Evolutionary conservation across 768 basidiomycete species (phyloP), one percentile per base, ranked within the genome.

Genomic region (Cyclocybe cylindracea): DNA sequence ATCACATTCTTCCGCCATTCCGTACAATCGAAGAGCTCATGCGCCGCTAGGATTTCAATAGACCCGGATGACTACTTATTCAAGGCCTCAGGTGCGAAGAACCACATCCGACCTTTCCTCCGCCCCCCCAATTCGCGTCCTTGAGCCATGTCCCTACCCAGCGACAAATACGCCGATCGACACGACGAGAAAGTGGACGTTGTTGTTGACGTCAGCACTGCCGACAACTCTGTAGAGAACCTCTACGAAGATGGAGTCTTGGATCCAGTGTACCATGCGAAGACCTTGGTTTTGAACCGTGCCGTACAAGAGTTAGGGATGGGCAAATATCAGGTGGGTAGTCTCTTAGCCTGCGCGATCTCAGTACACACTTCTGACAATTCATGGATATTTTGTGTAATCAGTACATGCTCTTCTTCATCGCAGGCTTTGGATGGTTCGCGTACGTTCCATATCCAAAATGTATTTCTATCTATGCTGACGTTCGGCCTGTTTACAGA

Each of bases 401-500:
- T 14, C 52, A 87, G 85, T 86, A 82, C 73, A 69, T 71, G 51
- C 63, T 89, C 34, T 88, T 89, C 63, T 49, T 81, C 46, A 84
- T 87, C 29, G 78, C 85, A 13, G 87, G 86, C 2, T 87, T 89
- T 67, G 87, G 87, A 46, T 89, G 86, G 86, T 77, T 88, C 52
- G 81, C 85, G 86, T 87, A 64, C 66, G 85, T 74, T 10, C 29
- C 5, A 42, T 31, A 7, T 36, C 47, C 16, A 46, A 7, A 33
- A 39, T 19, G 6, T 33, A 10, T 47, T 5, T n/a, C 6, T 36
- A 6, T n/a, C 42, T n/a, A n/a, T 11, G 13, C 40, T 35, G 9
- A 41, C 10, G 9, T 39, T 44, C 37, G 44, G 11, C 11, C 39
- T 48, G 16, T 40, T 14, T 39, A 39, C 61, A 84, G 86, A 13